These are phyloP conservation scores for Trametes sp. DNA, from an alignment of 1,284 basidiomycete species.

Conservation along the genomic window DNA sequence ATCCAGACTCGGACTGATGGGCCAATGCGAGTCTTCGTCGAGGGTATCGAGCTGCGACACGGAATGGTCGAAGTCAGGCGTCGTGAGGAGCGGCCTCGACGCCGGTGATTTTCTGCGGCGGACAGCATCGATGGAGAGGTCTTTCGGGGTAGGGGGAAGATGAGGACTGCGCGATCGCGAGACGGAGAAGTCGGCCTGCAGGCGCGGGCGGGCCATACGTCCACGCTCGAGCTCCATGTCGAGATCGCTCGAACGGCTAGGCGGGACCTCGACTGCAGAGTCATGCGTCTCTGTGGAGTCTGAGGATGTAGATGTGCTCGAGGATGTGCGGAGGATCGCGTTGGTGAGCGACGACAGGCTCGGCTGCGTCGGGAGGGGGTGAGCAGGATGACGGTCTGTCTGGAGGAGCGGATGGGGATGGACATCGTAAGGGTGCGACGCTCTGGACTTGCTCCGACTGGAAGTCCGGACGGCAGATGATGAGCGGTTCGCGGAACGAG, in stretches of 20 bases:
- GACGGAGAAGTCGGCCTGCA: constrained; percentile 20
- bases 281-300: constrained; percentile 41
- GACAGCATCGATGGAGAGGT: constrained; percentile 24
- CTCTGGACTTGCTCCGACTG: constrained; percentile 38
- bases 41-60: constrained; percentile 24
- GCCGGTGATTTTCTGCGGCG: constrained; percentile 31
- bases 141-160: constrained; percentile 33
- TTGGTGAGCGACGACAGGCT: constrained; percentile 35
- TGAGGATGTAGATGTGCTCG: constrained; percentile 37
- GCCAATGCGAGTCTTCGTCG: constrained; percentile 27
- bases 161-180: constrained; percentile 40
- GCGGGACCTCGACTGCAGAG: constrained; percentile 41
- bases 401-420: constrained; percentile 28
- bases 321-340: constrained; percentile 37
- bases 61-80: constrained; percentile 19
- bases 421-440: constrained; percentile 30
- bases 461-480: constrained; percentile 33
- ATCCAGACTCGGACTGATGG: constrained; percentile 16
- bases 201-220: constrained; percentile 20
- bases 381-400: constrained; percentile 20
- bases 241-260: constrained; percentile 31
- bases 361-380: constrained; percentile 32
- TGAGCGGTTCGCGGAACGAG: constrained; percentile 37
- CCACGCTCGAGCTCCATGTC: constrained; percentile 31
- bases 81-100: constrained; percentile 17